These are phyloP conservation scores for Noccaea bulbosa DNA, from an alignment of 345 rosid genomes.

Conservation along the genomic window DNA sequence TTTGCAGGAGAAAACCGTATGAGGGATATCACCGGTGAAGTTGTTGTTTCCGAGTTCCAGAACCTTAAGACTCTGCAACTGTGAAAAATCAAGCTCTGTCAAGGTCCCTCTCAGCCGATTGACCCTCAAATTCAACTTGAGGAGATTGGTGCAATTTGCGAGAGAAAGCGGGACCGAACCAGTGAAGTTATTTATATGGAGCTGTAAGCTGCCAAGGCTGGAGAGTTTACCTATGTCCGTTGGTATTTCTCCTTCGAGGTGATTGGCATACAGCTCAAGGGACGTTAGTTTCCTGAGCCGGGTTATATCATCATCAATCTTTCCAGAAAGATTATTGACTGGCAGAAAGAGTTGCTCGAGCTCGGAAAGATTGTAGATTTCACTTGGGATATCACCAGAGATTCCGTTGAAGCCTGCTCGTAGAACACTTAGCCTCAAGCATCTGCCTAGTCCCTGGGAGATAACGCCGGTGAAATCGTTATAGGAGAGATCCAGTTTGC, in stretches of 20 bases:
- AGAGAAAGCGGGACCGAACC: conserved; percentile 69
- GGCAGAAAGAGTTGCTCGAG: conserved; percentile 63
- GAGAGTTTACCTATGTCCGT: conserved; percentile 57
- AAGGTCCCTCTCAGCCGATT: conserved; percentile 64
- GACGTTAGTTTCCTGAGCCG: conserved; percentile 50
- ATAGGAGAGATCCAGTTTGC: conserved; percentile 60
- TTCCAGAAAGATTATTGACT: conserved; percentile 59
- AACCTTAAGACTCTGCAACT: conserved; percentile 49
- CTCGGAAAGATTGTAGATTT: conserved; percentile 50
- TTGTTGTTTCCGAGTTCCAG: conserved; percentile 83
- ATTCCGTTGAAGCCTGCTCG: conserved; percentile 73
- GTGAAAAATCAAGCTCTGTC: conserved; percentile 63
- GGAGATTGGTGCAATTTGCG: conserved; percentile 54
- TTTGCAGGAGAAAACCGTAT: conserved; percentile 63
- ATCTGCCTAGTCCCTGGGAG: conserved; percentile 58
- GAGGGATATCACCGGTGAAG: conserved; percentile 68
- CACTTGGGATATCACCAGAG: conserved; percentile 63
- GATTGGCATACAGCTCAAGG: conserved; percentile 71
- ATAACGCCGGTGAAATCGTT: conserved; percentile 58
- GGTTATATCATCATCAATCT: conserved; percentile 48
- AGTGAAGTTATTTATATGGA: conserved; percentile 63
- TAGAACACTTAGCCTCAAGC: conserved; percentile 55
- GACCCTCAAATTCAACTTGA: conserved; percentile 61
- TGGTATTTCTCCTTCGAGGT: conserved; percentile 62
- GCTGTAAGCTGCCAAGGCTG: conserved; percentile 55